Evolutionary conservation across 176 grass and related monocot species (phyloP).

Genomic region (Zizania latifolia): DNA sequence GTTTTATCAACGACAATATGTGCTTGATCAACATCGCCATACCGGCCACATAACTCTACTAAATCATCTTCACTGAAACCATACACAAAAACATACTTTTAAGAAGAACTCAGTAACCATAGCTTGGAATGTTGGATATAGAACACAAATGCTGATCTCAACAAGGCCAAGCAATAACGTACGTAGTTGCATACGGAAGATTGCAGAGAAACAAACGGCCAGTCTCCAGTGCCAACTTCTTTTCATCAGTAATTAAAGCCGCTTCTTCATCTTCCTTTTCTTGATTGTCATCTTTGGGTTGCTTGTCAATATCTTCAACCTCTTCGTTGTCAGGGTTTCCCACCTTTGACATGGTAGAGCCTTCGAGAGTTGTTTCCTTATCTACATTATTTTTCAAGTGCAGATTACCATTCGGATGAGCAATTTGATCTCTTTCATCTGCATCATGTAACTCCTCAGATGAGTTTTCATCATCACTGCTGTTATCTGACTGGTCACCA

Average conservation of each 20-base stretch:
- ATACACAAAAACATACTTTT: conserved; percentile 25
- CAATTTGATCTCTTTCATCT: conserved; percentile 21
- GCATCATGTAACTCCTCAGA: conserved; percentile 22
- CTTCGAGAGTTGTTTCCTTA: conserved; percentile 3
- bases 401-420: conserved; percentile 27
- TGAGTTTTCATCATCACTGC: conserved; percentile 20
- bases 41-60: conserved; percentile 57
- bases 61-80: conserved; percentile 83
- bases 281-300: conserved; percentile 28
- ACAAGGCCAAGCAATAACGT: conserved; percentile 2
- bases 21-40: conserved; percentile 73
- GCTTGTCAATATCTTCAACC: conserved; percentile 17
- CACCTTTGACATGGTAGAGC: conserved; percentile 4
- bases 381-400: conserved; percentile 23
- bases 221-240: conserved; percentile 73
- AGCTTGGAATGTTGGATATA: conserved; percentile 7
- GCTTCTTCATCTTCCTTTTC: conserved; percentile 41
- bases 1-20: conserved; percentile 85
- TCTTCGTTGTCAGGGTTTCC: conserved; percentile 34
- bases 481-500: conserved; percentile 16
- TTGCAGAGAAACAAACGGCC: conserved; percentile 88
- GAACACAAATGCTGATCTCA: conserved; percentile 14
- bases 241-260: conserved; percentile 54
- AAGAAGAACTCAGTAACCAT: conserved; percentile 14
- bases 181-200: conserved; percentile 90